Evolutionary conservation across 164 flowering plant species (phyloP), one percentile per base, ranked within the genome.

Genomic region (Litsea cubeba): DNA sequence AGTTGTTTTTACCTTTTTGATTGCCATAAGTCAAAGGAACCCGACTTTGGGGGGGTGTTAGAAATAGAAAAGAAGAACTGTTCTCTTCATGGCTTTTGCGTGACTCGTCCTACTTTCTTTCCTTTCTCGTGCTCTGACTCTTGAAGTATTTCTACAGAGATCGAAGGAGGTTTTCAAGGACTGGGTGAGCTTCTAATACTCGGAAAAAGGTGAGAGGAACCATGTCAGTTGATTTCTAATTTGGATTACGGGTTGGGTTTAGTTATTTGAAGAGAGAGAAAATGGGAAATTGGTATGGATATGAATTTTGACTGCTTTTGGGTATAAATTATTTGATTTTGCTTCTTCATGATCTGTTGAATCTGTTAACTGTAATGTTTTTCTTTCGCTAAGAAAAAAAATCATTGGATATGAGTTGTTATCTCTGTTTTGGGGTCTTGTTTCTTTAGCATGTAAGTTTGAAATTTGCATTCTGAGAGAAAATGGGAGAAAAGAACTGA

Each of bases 61-160:
- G 51, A 70, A 54, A 71, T 26, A 57, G 50, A 15, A 58, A 32
- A 71, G 5, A 57, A 18, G 23, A 57, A 18, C 25, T 71, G 23
- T 71, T 40, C 25, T 50, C 23, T 30, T 58, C 65, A 71, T 71
- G 65, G 50, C 40, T 58, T 71, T 20, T 30, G 50, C 62, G 73
- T 71, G 73, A 71, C 28, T 68, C 46, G 46, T 63, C 50, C 57
- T 20, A 22, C 65, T 71, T 28, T 57, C 10, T 57, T 22, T 51
- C 63, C 62, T 71, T 71, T 30, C 73, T 57, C 50, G 40, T 40
- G 62, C 57, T 18, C 65, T 71, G 65, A 71, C 65, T 71, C 50
- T 28, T 71, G 50, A 71, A 71, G 73, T 57, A 58, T 71, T 57
- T 71, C 24, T 71, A 32, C 73, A 71, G 73, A 30, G 49, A 58